Conservation (phyloP, 2,329 filamentous ascomycete species). For the Falciphora oryzae region DNA sequence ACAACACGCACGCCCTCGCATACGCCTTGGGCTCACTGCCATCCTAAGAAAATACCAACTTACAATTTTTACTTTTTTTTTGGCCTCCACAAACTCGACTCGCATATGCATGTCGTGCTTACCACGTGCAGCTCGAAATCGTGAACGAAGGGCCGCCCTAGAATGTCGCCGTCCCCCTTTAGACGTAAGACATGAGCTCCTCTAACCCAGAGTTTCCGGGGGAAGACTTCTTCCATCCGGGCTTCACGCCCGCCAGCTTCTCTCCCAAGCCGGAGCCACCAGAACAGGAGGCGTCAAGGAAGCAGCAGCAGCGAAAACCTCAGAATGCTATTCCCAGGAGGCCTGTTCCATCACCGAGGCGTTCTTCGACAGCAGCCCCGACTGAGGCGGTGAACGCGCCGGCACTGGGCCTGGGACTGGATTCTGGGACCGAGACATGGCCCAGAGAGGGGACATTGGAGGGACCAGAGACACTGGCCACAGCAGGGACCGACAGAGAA, state of each 20-base stretch:
- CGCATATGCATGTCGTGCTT: background rate
- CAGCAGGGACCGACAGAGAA: background rate
- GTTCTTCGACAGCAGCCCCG: background rate
- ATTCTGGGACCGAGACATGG: background rate
- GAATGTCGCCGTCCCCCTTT: background rate
- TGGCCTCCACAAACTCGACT: background rate
- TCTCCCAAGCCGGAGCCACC: background rate
- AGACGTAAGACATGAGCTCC: conserved; percentile 8
- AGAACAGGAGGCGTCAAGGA: background rate
- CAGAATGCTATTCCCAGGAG: conserved; percentile 5
- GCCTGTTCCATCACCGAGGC: conserved; percentile 4
- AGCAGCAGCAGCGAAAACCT: background rate
- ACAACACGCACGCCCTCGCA: background rate
- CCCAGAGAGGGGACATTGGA: background rate
- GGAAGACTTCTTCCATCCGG: conserved; percentile 12
- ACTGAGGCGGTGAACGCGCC: background rate
- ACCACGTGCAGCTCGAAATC: background rate
- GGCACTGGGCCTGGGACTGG: background rate
- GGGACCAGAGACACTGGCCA: background rate
- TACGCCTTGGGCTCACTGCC: background rate
- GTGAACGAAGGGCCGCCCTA: background rate
- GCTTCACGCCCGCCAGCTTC: conserved; percentile 9
- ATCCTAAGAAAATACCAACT: background rate
- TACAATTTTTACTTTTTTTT: background rate
- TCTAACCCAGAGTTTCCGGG: conserved; percentile 5